Conservation (phyloP, 2,329 filamentous ascomycete species). For the Fusarium xyrophilum region DNA sequence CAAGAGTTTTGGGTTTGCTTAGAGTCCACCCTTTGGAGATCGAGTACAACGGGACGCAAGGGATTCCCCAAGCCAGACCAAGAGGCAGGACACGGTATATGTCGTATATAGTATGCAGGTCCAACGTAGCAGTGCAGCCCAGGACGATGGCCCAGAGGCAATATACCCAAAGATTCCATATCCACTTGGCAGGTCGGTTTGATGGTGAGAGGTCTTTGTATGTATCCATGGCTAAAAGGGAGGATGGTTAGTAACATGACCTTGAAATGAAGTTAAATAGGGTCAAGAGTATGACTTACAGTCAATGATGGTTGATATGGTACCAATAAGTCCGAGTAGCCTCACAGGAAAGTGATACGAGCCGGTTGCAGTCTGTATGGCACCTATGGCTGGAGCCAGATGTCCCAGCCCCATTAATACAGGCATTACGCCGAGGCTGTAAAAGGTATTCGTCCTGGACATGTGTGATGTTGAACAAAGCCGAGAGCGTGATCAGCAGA, state of each 20-base stretch:
- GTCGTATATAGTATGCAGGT: constrained; percentile 10
- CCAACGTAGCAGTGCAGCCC: neutral
- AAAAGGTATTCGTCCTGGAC: constrained; percentile 12
- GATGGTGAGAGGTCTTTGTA: constrained; percentile 11
- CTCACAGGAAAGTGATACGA: constrained; percentile 12
- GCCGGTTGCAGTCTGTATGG: constrained; percentile 5
- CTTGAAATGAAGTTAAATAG: too few species aligned
- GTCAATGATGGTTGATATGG: constrained; percentile 15
- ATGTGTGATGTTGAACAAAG: neutral
- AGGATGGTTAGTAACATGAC: neutral
- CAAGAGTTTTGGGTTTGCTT: constrained; percentile 14
- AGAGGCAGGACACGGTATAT: constrained; percentile 17
- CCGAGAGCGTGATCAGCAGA: neutral
- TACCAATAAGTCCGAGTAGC: constrained; percentile 11
- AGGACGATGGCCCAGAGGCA: constrained; percentile 3
- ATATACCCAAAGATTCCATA: constrained; percentile 12
- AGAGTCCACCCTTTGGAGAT: neutral
- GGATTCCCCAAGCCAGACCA: constrained; percentile 19
- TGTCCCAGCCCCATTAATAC: constrained; percentile 16
- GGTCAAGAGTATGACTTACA: neutral
- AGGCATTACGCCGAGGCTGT: constrained; percentile 21
- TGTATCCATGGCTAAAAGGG: constrained; percentile 9
- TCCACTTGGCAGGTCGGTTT: constrained; percentile 1
- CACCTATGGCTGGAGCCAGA: constrained; percentile 14
- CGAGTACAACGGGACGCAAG: constrained; percentile 4